A percentile compares a stretch with the other conserved stretches of the same genome.
These are phyloP conservation scores for Trichoderma sp. DNA, from an alignment of 2,329 filamentous ascomycete species.

Conservation along the genomic window DNA sequence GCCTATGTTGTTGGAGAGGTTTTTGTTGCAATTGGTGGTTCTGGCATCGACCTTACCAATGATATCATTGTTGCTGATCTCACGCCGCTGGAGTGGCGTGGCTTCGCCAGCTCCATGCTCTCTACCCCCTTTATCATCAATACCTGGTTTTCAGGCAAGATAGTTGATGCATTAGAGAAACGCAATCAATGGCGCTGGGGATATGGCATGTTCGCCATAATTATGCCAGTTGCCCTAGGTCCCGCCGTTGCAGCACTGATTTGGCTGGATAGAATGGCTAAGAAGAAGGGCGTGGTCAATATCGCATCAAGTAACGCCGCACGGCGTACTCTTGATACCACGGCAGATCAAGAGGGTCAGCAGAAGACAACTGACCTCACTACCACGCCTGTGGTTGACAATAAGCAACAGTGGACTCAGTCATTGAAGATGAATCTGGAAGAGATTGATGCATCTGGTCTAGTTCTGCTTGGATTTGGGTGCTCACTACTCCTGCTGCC, in stretches of 20 bases:
- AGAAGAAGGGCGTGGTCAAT: conserved; percentile 48
- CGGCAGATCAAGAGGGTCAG: not conserved
- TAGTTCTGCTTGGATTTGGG: conserved; percentile 49
- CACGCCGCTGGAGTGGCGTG: conserved; percentile 48
- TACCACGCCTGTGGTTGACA: conserved; percentile 25
- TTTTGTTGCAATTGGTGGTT: conserved; percentile 60
- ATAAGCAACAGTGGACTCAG: conserved; percentile 28
- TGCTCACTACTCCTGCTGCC: conserved; percentile 66
- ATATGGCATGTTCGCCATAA: conserved; percentile 62
- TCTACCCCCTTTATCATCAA: conserved; percentile 40
- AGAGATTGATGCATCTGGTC: conserved; percentile 40
- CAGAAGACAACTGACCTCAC: not conserved
- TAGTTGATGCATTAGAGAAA: conserved; percentile 40
- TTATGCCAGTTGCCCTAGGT: conserved; percentile 55
- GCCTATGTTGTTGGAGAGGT: conserved; percentile 56
- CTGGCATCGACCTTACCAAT: conserved; percentile 60
- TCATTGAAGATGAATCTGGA: conserved; percentile 44
- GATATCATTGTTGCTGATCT: conserved; percentile 66
- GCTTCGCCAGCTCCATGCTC: conserved; percentile 35
- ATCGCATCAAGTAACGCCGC: conserved; percentile 38
- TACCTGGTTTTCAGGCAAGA: conserved; percentile 43
- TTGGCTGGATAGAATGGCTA: conserved; percentile 59
- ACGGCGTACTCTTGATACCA: conserved; percentile 33
- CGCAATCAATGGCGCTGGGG: conserved; percentile 39
- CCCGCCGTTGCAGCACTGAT: conserved; percentile 56